Conservation (phyloP, 2,329 filamentous ascomycete genomes). For the Fusarium musae region DNA sequence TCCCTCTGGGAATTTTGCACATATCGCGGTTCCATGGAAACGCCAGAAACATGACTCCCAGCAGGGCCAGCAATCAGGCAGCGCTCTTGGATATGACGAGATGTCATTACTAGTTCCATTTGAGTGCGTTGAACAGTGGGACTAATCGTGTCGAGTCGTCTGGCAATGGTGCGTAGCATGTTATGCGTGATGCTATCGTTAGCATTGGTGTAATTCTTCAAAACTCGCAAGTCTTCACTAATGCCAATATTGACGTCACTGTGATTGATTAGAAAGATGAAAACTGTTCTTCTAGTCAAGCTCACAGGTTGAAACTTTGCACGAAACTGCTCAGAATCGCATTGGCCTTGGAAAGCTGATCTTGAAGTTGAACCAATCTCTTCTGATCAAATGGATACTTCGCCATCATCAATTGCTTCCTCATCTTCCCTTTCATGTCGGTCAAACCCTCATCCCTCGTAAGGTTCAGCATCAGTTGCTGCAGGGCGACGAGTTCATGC, state of each 20-base stretch:
- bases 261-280: too few relatives aligned
- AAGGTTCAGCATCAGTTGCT: rapidly evolving
- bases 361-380: not conserved
- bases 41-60: too few relatives aligned
- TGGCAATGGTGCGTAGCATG: not conserved
- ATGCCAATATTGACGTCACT: not conserved
- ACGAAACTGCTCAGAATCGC: not conserved
- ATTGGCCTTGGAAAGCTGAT: not conserved
- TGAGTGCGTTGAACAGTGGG: rapidly evolving
- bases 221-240: not conserved
- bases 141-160: rapidly evolving
- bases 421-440: not conserved
- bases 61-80: too few relatives aligned
- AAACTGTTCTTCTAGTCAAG: not conserved
- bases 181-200: not conserved
- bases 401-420: not conserved
- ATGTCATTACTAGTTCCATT: not conserved
- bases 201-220: rapidly evolving
- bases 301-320: not conserved
- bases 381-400: constrained; percentile 1
- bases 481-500: not conserved
- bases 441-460: rapidly evolving
- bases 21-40: not conserved
- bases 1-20: rapidly evolving
- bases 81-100: too few relatives aligned